phyloP scores from a whole-genome alignment of 352 stramenopile species.

The Phytophthora pluvialis region DNA sequence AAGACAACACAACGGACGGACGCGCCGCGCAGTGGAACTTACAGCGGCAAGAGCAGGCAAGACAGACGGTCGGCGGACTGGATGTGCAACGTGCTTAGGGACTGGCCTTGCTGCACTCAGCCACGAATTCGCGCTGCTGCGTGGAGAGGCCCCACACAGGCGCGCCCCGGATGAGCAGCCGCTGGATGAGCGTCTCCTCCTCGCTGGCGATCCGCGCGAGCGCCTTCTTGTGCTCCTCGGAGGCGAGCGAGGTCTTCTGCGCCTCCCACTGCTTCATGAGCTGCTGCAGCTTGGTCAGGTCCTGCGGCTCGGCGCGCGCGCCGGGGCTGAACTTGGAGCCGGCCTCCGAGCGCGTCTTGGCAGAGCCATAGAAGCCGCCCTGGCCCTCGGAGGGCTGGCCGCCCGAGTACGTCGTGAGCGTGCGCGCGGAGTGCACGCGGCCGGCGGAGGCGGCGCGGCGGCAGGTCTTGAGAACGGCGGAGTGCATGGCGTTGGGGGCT shows the following conservation, averaged over 20 bases:
- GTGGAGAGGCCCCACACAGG: constrained; percentile 81
- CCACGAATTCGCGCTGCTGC: constrained; percentile 76
- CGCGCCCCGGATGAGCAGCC: constrained; percentile 72
- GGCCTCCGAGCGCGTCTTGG: constrained; percentile 79
- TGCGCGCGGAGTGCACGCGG: constrained; percentile 12
- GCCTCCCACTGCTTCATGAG: constrained; percentile 69
- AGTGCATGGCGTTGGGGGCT: constrained; percentile 22
- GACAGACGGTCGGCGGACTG: constrained; percentile 6
- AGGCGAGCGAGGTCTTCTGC: constrained; percentile 41
- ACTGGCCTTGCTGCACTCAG: constrained; percentile 51
- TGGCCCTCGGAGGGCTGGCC: constrained; percentile 90
- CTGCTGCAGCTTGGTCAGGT: constrained; percentile 59
- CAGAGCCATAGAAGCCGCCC: constrained; percentile 91
- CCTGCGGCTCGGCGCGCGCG: constrained; percentile 65
- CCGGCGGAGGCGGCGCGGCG: constrained; percentile 16
- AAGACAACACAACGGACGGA: neutral
- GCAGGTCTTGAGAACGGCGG: constrained; percentile 31
- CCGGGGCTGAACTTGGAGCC: constrained; percentile 67
- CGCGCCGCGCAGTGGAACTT: constrained; percentile 4
- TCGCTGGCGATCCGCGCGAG: constrained; percentile 53
- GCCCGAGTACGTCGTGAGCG: constrained; percentile 86
- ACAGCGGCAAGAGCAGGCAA: neutral
- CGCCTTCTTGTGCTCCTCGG: constrained; percentile 49
- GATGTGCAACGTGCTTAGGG: constrained; percentile 16
- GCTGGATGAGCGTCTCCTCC: constrained; percentile 58